Percentiles rank a stretch among this genome's conserved stretches.
Conservation (phyloP, 2,329 filamentous ascomycete species). For the Colletotrichum horii region DNA sequence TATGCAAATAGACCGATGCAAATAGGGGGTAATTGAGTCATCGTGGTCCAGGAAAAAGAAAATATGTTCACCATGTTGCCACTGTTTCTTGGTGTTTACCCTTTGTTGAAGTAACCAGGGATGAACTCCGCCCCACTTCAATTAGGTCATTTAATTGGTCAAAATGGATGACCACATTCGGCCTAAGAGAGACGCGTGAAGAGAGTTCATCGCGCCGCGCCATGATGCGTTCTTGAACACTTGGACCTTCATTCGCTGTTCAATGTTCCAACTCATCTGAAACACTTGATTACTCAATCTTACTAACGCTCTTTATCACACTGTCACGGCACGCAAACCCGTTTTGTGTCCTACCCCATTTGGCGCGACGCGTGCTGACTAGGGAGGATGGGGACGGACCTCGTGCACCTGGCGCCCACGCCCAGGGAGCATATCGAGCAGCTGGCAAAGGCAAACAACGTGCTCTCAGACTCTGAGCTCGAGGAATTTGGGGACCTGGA, state of each 20-base stretch:
- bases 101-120: not conserved
- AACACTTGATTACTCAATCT: not conserved
- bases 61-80: not conserved
- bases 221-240: not conserved
- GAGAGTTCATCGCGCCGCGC: not conserved
- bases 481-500: not conserved
- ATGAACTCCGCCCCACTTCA: not conserved
- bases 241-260: not conserved
- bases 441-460: not conserved
- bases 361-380: not conserved
- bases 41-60: not conserved
- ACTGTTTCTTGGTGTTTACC: not conserved
- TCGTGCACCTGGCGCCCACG: not conserved
- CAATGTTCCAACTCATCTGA: not conserved
- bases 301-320: not conserved
- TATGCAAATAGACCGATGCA: not conserved
- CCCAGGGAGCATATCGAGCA: not conserved
- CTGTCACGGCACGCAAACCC: not conserved
- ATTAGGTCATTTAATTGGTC: not conserved
- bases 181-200: not conserved
- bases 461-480: not conserved
- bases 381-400: not conserved
- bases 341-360: not conserved
- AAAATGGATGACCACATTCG: fast-evolving
- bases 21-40: not conserved